These are phyloP conservation scores for Chaetothyriales sp. DNA, from an alignment of 2,329 filamentous ascomycete genomes.

Conservation along the genomic window DNA sequence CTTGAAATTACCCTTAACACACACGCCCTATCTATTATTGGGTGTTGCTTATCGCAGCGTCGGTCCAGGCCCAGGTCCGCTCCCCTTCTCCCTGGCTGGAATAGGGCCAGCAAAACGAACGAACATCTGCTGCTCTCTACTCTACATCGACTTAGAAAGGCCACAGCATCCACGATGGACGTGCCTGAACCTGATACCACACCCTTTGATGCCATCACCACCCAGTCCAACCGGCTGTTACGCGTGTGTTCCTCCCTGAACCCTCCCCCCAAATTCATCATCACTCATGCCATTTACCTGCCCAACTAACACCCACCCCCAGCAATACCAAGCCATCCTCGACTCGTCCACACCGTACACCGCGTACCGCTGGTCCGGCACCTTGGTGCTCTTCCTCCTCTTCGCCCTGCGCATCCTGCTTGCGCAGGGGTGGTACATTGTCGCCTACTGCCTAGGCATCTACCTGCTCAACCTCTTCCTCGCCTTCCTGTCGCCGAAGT, in stretches of 20 bases:
- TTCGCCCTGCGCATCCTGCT: constrained; percentile 85
- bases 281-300: no score
- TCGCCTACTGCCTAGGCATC: constrained; percentile 94
- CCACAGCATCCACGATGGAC: constrained; percentile 48
- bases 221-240: constrained; percentile 49
- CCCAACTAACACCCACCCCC: constrained; percentile 9
- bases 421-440: constrained; percentile 97
- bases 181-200: constrained; percentile 73
- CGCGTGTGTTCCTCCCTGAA: constrained; percentile 23
- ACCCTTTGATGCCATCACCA: constrained; percentile 76
- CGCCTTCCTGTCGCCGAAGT: constrained; percentile 94
- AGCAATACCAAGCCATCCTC: constrained; percentile 89
- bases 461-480: constrained; percentile 99
- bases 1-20: no score
- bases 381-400: constrained; percentile 55
- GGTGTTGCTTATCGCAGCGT: neutral
- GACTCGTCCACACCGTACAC: constrained; percentile 86
- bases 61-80: no score
- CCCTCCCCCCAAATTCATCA: neutral
- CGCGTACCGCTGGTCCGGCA: constrained; percentile 78
- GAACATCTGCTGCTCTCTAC: constrained; percentile 3
- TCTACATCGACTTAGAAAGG: constrained; percentile 8
- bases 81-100: neutral
- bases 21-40: neutral
- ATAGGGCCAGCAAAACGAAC: no score